Evolutionary conservation across 495 filamentous ascomycete species (phyloP).

Genomic region (Letharia lupina): DNA sequence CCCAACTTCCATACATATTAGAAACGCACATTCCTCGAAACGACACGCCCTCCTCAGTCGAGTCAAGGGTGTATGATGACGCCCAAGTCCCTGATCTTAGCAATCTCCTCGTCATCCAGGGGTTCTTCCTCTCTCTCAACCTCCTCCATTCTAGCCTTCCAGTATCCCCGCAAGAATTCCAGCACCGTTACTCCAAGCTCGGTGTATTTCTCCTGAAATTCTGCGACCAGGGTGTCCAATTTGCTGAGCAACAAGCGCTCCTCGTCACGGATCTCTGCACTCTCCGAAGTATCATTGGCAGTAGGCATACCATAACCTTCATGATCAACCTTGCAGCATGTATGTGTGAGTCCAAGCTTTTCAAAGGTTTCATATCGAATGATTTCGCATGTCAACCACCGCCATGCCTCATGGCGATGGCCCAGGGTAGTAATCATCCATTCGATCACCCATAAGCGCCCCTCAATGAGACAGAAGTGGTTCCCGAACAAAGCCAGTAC

Average conservation of each 20-base stretch:
- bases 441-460: not conserved
- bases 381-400: not conserved
- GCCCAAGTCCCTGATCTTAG: not conserved
- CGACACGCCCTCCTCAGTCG: not conserved
- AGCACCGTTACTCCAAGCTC: not conserved
- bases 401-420: not conserved
- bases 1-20: too few relatives aligned
- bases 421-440: not conserved
- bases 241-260: not conserved
- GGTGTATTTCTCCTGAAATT: not conserved
- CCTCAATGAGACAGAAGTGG: too few relatives aligned
- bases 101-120: not conserved
- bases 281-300: not conserved
- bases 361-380: not conserved
- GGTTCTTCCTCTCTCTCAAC: not conserved
- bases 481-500: too few relatives aligned
- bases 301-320: not conserved
- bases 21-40: not conserved
- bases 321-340: not conserved
- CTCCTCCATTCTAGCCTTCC: not conserved
- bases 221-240: not conserved
- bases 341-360: not conserved
- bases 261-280: not conserved
- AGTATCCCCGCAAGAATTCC: not conserved
- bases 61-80: not conserved